Conservation (phyloP, 805 yeast genomes). For the Limtongia smithiae region DNA sequence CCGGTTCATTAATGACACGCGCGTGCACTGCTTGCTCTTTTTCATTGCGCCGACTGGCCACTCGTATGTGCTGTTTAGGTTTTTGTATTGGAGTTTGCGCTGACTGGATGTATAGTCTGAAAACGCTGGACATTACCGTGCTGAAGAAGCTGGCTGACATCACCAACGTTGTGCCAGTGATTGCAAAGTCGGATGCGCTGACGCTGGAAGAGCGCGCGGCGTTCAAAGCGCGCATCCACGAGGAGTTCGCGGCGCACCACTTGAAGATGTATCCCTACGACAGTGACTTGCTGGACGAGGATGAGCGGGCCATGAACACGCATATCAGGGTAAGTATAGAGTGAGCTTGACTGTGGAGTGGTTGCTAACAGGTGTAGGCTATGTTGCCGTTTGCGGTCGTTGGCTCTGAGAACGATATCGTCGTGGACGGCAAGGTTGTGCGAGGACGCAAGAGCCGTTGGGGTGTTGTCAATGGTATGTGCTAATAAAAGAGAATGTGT, state of each 20-base stretch:
- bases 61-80: slow-evolving; percentile 11
- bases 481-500: too few relatives aligned
- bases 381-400: slow-evolving; percentile 86
- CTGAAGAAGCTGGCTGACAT: slow-evolving; percentile 81
- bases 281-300: slow-evolving; percentile 52
- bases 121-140: slow-evolving; percentile 75
- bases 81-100: neutral
- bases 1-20: slow-evolving; percentile 70
- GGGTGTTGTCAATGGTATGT: slow-evolving; percentile 69
- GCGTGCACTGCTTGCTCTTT: slow-evolving; percentile 90
- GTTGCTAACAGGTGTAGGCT: slow-evolving; percentile 4
- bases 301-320: slow-evolving; percentile 45
- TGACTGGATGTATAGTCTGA: slow-evolving; percentile 55
- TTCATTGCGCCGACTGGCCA: slow-evolving; percentile 85
- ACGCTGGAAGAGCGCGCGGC: slow-evolving; percentile 78
- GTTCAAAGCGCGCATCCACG: slow-evolving; percentile 65
- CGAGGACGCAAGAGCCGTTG: slow-evolving; percentile 91
- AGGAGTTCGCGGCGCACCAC: slow-evolving; percentile 66
- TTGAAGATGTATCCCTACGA: slow-evolving; percentile 73
- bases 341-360: neutral
- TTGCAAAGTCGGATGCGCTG: slow-evolving; percentile 88
- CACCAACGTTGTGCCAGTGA: slow-evolving; percentile 90
- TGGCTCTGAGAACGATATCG: slow-evolving; percentile 78
- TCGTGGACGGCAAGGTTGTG: slow-evolving; percentile 71
- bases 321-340: slow-evolving; percentile 52